Percentiles rank a stretch among this genome's conserved stretches.
These are phyloP conservation scores for Phallus indusiatus DNA, from an alignment of 768 basidiomycete genomes.

Conservation along the genomic window DNA sequence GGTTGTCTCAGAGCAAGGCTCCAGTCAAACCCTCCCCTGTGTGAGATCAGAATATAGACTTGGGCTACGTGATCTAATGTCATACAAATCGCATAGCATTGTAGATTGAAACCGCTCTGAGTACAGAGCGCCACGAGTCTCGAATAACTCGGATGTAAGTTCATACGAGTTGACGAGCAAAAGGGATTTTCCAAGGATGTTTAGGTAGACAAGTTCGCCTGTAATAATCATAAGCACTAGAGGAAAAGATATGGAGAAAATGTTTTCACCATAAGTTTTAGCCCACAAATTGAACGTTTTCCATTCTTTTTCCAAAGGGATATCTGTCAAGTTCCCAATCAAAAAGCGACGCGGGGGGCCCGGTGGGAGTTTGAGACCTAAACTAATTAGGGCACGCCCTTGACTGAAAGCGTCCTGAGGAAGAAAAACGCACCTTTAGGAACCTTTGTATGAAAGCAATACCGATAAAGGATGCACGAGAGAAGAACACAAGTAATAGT, in stretches of 20 bases:
- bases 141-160: slow-evolving; percentile 21
- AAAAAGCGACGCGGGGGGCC: slow-evolving; percentile 21
- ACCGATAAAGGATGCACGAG: no score
- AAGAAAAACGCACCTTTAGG: no score
- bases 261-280: slow-evolving; percentile 14
- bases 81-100: slow-evolving; percentile 4
- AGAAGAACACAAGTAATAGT: no score
- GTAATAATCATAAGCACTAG: not conserved
- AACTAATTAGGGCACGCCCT: not conserved
- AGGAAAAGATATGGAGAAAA: not conserved
- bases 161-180: slow-evolving; percentile 19
- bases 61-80: not conserved
- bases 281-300: slow-evolving; percentile 15
- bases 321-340: slow-evolving; percentile 19
- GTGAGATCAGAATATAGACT: not conserved
- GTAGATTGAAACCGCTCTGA: slow-evolving; percentile 18
- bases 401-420: no score
- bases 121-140: slow-evolving; percentile 19
- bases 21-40: slow-evolving; percentile 23
- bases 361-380: slow-evolving; percentile 17
- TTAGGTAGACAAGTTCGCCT: slow-evolving; percentile 7
- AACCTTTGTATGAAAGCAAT: no score
- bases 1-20: slow-evolving; percentile 20
- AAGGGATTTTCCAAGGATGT: not conserved
- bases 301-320: slow-evolving; percentile 16